Evolutionary conservation across 148 eudicot species (phyloP), one percentile per base, ranked within the genome.

Genomic region (Gaultheria prostrata): DNA sequence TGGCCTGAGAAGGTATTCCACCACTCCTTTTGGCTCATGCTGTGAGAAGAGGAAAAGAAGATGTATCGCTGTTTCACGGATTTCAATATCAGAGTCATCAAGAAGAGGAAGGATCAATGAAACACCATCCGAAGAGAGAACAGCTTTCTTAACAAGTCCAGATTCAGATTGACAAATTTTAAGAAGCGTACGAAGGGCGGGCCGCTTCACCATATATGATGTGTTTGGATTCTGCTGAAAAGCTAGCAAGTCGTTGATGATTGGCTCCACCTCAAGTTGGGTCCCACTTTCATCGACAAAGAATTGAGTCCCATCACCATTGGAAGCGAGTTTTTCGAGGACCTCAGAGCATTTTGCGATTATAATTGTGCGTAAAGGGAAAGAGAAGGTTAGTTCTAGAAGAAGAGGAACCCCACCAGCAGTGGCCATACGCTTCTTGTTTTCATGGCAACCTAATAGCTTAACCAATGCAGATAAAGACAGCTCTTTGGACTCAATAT

Each of bases 1-100:
- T 81, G 91, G 91, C 79, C 13, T 85, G 26, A 89, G 82, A 57
- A 89, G 91, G 80, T 83, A 89, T 54, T 89, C 91, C 4, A 87
- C 89, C 30, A 87, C 85, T 50, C 89, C 91, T 51, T 83, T 76
- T 54, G 86, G 82, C 43, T 87, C 87, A 39, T 89, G 87, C 78
- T 87, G 89, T 24, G 91, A 89, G 79, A 89, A 89, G 30, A 89
- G 87, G 61, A 85, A 89, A 28, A 89, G 85, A 61, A 89, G 89
- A 50, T 81, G 81, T 74, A 89, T 78, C 8, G 87, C 86, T 32
- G 80, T 26, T 81, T 87, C 86, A 9, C 89, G 86, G 80, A 83
- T 87, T 78, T 85, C 85, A 30, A 67, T 82, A 50, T 85, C 83
- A 4, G 87, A 53, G 80, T 89, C 85, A 72, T 89, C 91, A 26